Percentiles rank a stretch among this genome's conserved stretches.
These are phyloP conservation scores for Gliomastix tumulicola DNA, from an alignment of 2,329 filamentous ascomycete species.

Conservation along the genomic window DNA sequence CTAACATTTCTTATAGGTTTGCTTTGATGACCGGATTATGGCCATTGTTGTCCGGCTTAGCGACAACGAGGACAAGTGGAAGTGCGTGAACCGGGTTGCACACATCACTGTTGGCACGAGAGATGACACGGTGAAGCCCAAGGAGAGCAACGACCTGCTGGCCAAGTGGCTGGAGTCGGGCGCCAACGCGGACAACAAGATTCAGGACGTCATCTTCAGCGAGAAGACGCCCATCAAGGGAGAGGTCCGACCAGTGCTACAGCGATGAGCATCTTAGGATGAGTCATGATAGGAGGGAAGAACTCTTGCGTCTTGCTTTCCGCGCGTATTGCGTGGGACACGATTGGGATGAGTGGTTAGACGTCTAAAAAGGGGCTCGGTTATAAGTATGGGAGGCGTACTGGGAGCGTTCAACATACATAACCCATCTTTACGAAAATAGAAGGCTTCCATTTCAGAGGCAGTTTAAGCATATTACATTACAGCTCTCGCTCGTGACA, in stretches of 20 bases:
- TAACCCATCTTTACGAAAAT: too few relatives aligned
- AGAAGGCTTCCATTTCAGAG: too few relatives aligned
- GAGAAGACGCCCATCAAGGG: conserved; percentile 41
- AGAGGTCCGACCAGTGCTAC: conserved; percentile 34
- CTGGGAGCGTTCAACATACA: too few relatives aligned
- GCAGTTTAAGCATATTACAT: too few relatives aligned
- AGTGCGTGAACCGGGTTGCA: conserved; percentile 69
- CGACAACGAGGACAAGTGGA: conserved; percentile 49
- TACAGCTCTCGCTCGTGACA: too few relatives aligned
- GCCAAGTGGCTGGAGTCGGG: conserved; percentile 62
- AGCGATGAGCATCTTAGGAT: too few relatives aligned
- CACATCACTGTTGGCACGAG: conserved; percentile 89
- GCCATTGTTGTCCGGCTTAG: conserved; percentile 75
- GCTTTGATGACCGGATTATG: conserved; percentile 87
- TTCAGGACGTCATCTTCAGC: conserved; percentile 42
- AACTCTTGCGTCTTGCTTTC: too few relatives aligned
- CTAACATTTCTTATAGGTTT: conserved; percentile 50
- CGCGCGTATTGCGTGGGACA: too few relatives aligned
- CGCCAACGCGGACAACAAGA: conserved; percentile 30
- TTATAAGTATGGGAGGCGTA: too few relatives aligned
- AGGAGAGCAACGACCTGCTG: conserved; percentile 86
- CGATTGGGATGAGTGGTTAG: too few relatives aligned
- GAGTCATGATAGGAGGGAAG: too few relatives aligned
- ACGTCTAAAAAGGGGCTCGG: too few relatives aligned
- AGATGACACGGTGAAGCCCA: conserved; percentile 70